Base-by-base conservation (phyloP, 805 yeast genomes). In the Novakomyces olei region DNA sequence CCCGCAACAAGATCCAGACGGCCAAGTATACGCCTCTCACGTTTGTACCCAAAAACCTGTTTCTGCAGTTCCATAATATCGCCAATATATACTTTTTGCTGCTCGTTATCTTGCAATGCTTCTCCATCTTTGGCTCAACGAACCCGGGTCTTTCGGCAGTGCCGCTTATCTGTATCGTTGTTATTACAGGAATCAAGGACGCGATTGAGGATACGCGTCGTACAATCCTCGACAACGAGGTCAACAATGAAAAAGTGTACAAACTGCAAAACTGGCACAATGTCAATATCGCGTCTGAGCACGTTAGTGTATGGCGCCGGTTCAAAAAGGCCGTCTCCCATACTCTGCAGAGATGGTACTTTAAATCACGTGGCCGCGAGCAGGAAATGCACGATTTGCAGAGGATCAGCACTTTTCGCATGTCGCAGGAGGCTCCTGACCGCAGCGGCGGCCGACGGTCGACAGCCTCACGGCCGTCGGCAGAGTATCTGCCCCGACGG, bases 1-100 rank as follows among this genome's bases (percentile, higher is more conserved):
- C 91, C 7, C 65, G 94, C 45, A 85, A 85, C 58, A 83, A 88
- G 51, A 79, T 88, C 43, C 69, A 95, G 57, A 81, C 96, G 0
- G 80, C 98, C 2, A 85, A 80, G 56, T 85, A 85, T 53, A 85
- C 95, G 2, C 94, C 96, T 4, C 48, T 88, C 29, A 60, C 80
- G 5, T 85, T 85, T 47, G 41, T 88, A 19, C 96, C 96, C 2
- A 81, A 81, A 50, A 81, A 85, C 53, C 51, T 85, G 30, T 51
- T 55, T 29, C 63, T 66, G 40, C 96, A 88, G 56, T 83, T 83
- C 52, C 69, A 66, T 42, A 85, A 83, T 50, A 67, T 83, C 39
- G 98, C 98, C 28, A 85, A 85, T 53, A 58, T 79, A 32, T 85
- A 81, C 57, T 85, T 85, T 63, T 57, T 85, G 44, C 57, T 70